These are phyloP conservation scores for Malus asiatica DNA, from an alignment of 306 rosid genomes.

Conservation along the genomic window DNA sequence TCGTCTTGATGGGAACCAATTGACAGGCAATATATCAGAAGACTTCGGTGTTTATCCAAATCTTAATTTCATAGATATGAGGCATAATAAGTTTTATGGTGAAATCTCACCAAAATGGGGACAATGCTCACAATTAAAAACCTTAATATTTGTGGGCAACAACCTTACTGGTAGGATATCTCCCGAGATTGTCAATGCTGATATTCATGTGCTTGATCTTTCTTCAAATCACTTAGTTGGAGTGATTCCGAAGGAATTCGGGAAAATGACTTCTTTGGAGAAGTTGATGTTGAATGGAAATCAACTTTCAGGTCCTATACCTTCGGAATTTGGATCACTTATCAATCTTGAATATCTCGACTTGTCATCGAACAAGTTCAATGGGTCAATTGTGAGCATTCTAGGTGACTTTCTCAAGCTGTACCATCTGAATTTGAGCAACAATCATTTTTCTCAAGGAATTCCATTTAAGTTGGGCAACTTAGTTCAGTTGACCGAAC, in stretches of 20 bases:
- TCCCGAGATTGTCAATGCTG: slow-evolving; percentile 17
- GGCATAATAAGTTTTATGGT: slow-evolving; percentile 30
- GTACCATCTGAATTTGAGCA: slow-evolving; percentile 14
- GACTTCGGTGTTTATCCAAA: slow-evolving; percentile 31
- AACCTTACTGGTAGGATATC: background rate
- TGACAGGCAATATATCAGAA: slow-evolving; percentile 17
- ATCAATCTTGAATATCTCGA: slow-evolving; percentile 9
- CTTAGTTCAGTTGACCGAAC: background rate
- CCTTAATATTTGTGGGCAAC: slow-evolving; percentile 21
- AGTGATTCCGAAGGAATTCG: background rate
- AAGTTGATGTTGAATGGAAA: background rate
- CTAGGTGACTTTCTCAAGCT: slow-evolving; percentile 11
- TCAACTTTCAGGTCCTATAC: background rate
- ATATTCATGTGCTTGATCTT: background rate
- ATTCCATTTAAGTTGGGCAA: slow-evolving; percentile 19
- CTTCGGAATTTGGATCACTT: slow-evolving; percentile 1
- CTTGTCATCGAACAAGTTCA: slow-evolving; percentile 13
- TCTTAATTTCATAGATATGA: slow-evolving; percentile 16
- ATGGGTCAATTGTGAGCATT: slow-evolving; percentile 3
- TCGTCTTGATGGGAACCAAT: slow-evolving; percentile 18
- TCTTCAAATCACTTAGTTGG: background rate
- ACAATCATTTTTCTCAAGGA: background rate
- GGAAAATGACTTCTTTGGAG: background rate
- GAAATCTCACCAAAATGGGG: slow-evolving; percentile 22
- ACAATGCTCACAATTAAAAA: slow-evolving; percentile 11